phyloP scores from a whole-genome alignment of 169 alveolate species.

The Cryptosporidium sp. region DNA sequence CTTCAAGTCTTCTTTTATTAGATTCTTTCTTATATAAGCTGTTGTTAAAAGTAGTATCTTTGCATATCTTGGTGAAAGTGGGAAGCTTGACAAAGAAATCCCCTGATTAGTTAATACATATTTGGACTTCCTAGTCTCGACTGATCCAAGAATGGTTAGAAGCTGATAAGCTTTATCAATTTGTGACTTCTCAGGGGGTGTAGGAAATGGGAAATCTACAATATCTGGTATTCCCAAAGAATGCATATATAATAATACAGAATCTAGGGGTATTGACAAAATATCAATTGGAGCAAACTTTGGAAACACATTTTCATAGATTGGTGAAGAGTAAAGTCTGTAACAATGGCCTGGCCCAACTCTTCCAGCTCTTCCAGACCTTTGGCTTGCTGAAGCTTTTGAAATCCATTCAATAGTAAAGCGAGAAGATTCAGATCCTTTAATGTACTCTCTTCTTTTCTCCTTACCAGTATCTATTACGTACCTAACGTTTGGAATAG shows the following conservation, averaged over 20 bases:
- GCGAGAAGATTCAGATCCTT: slow-evolving; percentile 87
- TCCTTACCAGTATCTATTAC: slow-evolving; percentile 97
- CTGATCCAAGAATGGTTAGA: slow-evolving; percentile 29
- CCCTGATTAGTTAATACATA: slow-evolving; percentile 29
- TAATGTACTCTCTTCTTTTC: slow-evolving; percentile 90
- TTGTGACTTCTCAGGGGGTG: slow-evolving; percentile 81
- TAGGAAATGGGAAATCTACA: slow-evolving; percentile 87
- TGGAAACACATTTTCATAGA: slow-evolving; percentile 84
- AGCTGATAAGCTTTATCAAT: slow-evolving; percentile 49
- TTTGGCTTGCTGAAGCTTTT: slow-evolving; percentile 93
- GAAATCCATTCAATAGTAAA: slow-evolving; percentile 91
- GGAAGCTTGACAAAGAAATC: slow-evolving; percentile 22
- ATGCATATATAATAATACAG: slow-evolving; percentile 89
- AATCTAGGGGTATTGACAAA: slow-evolving; percentile 86
- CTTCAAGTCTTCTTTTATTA: not conserved
- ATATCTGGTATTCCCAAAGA: slow-evolving; percentile 89
- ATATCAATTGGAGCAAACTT: slow-evolving; percentile 89
- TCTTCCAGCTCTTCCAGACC: slow-evolving; percentile 99
- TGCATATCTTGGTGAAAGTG: slow-evolving; percentile 61
- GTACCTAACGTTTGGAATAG: slow-evolving; percentile 97
- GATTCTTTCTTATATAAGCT: slow-evolving; percentile 35
- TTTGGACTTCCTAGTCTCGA: not conserved
- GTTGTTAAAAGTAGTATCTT: slow-evolving; percentile 21
- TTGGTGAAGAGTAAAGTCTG: slow-evolving; percentile 93
- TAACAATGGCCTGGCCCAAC: slow-evolving; percentile 98